These are phyloP conservation scores for Colletotrichum agaves DNA, from an alignment of 2,329 filamentous ascomycete species.

Conservation along the genomic window DNA sequence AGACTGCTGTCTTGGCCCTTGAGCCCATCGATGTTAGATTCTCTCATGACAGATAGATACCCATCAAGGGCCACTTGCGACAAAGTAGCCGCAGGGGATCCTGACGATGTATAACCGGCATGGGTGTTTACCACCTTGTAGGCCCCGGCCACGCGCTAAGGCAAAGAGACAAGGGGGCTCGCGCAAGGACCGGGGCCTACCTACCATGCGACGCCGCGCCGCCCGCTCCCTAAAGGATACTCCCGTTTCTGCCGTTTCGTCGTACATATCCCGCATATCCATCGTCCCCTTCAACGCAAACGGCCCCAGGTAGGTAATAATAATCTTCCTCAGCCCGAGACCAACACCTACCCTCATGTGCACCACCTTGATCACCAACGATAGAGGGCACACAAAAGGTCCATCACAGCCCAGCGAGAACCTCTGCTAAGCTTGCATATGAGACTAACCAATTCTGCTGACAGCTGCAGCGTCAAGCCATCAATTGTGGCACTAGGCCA, in stretches of 20 bases:
- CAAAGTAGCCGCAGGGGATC: not conserved
- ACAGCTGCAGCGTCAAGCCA: constrained; percentile 31
- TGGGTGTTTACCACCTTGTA: not conserved
- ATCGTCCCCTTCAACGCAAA: constrained; percentile 27
- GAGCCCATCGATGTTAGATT: constrained; percentile 12
- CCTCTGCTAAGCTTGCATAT: constrained; percentile 15
- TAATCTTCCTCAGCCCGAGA: constrained; percentile 22
- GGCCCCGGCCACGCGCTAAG: constrained; percentile 25
- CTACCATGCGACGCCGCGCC: constrained; percentile 37
- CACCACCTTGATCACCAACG: not conserved
- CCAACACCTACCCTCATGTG: constrained; percentile 13
- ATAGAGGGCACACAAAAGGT: not conserved
- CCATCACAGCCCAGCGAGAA: constrained; percentile 8
- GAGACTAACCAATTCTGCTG: constrained; percentile 28
- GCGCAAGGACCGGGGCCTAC: constrained; percentile 35
- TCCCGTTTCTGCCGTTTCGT: constrained; percentile 37
- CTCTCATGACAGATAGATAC: constrained; percentile 9
- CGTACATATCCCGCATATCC: constrained; percentile 37
- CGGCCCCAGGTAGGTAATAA: not conserved
- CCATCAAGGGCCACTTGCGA: constrained; percentile 15
- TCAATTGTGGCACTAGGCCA: constrained; percentile 15
- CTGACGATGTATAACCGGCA: not conserved
- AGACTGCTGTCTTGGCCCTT: not conserved
- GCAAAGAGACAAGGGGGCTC: constrained; percentile 26
- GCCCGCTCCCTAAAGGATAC: constrained; percentile 39